Percentiles rank a stretch among this genome's conserved stretches.
phyloP scores from a whole-genome alignment of 2,329 filamentous ascomycete species.

The Trichophaea hybrida region DNA sequence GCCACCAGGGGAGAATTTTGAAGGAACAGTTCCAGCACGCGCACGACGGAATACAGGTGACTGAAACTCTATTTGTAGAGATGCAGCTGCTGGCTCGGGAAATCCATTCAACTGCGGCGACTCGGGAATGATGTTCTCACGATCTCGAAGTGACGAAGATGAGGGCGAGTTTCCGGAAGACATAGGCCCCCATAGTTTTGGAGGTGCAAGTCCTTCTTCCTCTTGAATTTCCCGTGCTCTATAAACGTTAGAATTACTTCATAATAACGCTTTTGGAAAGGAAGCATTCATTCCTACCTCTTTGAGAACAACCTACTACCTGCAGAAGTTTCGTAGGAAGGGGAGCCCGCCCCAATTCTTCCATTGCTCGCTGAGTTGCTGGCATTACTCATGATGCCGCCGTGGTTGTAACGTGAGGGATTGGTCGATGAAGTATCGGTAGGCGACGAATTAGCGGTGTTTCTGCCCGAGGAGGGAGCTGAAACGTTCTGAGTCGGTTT shows the following conservation, averaged over 20 bases:
- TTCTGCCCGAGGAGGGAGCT: constrained; percentile 21
- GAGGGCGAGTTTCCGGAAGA: constrained; percentile 84
- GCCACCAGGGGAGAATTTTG: constrained; percentile 70
- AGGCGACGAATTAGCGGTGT: constrained; percentile 23
- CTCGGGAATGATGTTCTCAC: constrained; percentile 77
- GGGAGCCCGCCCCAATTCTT: constrained; percentile 83
- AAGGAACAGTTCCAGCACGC: constrained; percentile 89
- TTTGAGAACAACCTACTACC: constrained; percentile 69
- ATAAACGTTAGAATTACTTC: constrained; percentile 7
- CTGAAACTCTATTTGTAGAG: constrained; percentile 37
- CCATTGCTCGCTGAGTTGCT: constrained; percentile 39
- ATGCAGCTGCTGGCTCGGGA: constrained; percentile 42
- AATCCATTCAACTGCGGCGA: constrained; percentile 84
- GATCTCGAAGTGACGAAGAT: constrained; percentile 49
- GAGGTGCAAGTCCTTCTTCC: constrained; percentile 69
- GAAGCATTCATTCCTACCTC: constrained; percentile 43
- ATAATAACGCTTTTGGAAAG: constrained; percentile 13
- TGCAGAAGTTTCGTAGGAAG: constrained; percentile 76
- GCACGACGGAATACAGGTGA: constrained; percentile 60
- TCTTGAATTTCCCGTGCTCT: constrained; percentile 95
- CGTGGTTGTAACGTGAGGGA: constrained; percentile 16
- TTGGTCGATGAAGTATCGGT: constrained; percentile 20
- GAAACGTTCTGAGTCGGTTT: constrained; percentile 19
- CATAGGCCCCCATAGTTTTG: constrained; percentile 72
- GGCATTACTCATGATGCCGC: constrained; percentile 29